phyloP scores from a whole-genome alignment of 1,139 yeast genomes.

The Sporopachydermia cereana region DNA sequence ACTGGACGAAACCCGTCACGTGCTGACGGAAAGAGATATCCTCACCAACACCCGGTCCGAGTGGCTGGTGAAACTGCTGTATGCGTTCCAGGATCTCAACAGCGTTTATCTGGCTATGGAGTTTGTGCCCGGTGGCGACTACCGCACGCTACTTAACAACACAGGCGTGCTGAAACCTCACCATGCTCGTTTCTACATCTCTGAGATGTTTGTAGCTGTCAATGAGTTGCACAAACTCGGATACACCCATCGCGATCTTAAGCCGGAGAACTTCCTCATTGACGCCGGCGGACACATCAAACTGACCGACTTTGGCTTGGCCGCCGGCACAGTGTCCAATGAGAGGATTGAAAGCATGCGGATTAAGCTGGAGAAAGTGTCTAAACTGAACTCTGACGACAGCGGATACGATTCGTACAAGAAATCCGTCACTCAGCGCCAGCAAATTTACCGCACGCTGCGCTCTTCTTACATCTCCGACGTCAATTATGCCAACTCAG shows the following conservation, averaged over 20 bases:
- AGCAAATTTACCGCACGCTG: slow-evolving; percentile 65
- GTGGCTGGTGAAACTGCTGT: slow-evolving; percentile 88
- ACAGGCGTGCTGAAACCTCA: slow-evolving; percentile 90
- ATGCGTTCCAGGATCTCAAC: slow-evolving; percentile 90
- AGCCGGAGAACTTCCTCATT: slow-evolving; percentile 93
- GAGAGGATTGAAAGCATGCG: slow-evolving; percentile 93
- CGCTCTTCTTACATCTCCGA: slow-evolving; percentile 39
- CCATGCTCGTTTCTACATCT: slow-evolving; percentile 88
- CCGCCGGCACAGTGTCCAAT: slow-evolving; percentile 90
- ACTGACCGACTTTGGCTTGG: slow-evolving; percentile 93
- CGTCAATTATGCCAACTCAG: slow-evolving; percentile 78
- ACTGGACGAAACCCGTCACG: slow-evolving; percentile 92
- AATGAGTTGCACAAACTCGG: slow-evolving; percentile 91
- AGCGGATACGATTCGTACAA: slow-evolving; percentile 46
- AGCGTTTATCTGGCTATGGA: slow-evolving; percentile 96
- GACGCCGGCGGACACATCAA: slow-evolving; percentile 94
- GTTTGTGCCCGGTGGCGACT: slow-evolving; percentile 98
- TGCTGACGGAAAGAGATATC: slow-evolving; percentile 90
- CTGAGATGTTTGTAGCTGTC: slow-evolving; percentile 94
- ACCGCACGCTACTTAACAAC: slow-evolving; percentile 84
- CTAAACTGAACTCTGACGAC: slow-evolving; percentile 35
- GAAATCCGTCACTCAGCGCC: slow-evolving; percentile 79
- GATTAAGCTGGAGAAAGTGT: slow-evolving; percentile 64
- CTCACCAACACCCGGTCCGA: slow-evolving; percentile 89
- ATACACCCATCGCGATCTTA: slow-evolving; percentile 91